Evolutionary conservation across 257 asterid genomes (phyloP), one percentile per base, ranked within the genome.

Genomic region (Solanum chaucha): DNA sequence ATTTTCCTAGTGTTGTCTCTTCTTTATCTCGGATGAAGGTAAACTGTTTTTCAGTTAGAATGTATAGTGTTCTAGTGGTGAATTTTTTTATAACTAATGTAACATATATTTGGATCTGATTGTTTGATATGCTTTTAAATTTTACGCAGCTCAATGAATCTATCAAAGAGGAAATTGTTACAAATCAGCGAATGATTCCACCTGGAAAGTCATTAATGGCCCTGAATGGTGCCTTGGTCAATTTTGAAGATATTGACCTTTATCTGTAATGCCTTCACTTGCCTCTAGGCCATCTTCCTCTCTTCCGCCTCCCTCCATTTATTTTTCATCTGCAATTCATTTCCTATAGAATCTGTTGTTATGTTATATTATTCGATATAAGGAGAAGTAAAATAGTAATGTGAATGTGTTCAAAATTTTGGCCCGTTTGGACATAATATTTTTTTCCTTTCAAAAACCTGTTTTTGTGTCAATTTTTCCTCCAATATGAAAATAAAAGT

Each of bases 131-230:
- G 87, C 88, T 84, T 72, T 74, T 90, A 22, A 80, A 90, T 51
- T 26, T 81, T 90, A 68, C 87, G 93, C 97, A 97, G 99, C 93
- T 97, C 89, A 96, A 96, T 88, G 99, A 94, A 72, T 93, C 99
- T 89, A 93, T 97, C 86, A 97, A 97, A 90, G 99, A 95, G 89
- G 99, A 97, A 93, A 97, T 97, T 86, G 91, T 93, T 70, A 90
- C 92, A 64, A 97, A 97, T 90, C 99, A 97, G 95, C 93, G 98
- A 87, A 96, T 96, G 99, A 92, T 97, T 85, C 99, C 99, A 32
- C 98, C 99, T 72, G 99, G 99, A 74, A 97, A 96, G 95, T 96
- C 99, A 87, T 90, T 97, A 89, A 92, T 97, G 98, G 99, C 99
- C 87, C 89, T 97, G 90, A 97, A 97, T 91, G 99, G 99, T 68